These are phyloP conservation scores for Cryptosporidium baileyi DNA, from an alignment of 169 alveolate genomes.

Conservation along the genomic window DNA sequence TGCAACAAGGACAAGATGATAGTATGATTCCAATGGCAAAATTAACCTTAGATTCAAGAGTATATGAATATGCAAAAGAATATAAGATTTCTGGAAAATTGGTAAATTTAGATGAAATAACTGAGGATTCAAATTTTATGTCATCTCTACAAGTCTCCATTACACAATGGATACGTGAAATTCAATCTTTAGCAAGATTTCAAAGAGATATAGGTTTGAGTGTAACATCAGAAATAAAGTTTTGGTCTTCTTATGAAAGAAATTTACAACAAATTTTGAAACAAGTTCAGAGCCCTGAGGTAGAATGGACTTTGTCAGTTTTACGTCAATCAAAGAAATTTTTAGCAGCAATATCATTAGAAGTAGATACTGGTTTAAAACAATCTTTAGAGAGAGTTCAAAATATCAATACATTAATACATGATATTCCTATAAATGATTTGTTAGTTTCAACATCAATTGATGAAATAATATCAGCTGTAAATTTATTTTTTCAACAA, in stretches of 20 bases:
- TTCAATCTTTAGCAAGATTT: slow-evolving; percentile 80
- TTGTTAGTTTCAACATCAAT: slow-evolving; percentile 89
- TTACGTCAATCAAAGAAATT: slow-evolving; percentile 87
- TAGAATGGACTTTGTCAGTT: slow-evolving; percentile 87
- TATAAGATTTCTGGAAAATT: slow-evolving; percentile 74
- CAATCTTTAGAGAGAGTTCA: slow-evolving; percentile 88
- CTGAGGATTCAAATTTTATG: slow-evolving; percentile 70
- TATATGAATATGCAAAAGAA: slow-evolving; percentile 79
- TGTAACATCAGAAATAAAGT: slow-evolving; percentile 85
- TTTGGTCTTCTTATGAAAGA: slow-evolving; percentile 87
- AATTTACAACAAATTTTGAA: slow-evolving; percentile 82
- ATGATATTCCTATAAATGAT: slow-evolving; percentile 94
- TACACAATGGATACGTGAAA: slow-evolving; percentile 83
- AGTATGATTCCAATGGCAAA: slow-evolving; percentile 90
- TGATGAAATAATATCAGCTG: slow-evolving; percentile 86
- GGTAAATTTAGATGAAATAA: slow-evolving; percentile 72
- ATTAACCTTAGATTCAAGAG: slow-evolving; percentile 86
- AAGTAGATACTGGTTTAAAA: slow-evolving; percentile 93
- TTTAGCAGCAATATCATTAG: slow-evolving; percentile 90
- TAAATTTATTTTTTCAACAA: slow-evolving; percentile 89
- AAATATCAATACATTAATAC: slow-evolving; percentile 88
- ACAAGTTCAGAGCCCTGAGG: slow-evolving; percentile 87
- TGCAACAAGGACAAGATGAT: slow-evolving; percentile 90
- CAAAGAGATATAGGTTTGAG: slow-evolving; percentile 79
- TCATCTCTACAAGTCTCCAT: slow-evolving; percentile 78